Base-by-base conservation (phyloP, 371 early-diverging fungal genomes). In the Lichtheimia ramosa region DNA sequence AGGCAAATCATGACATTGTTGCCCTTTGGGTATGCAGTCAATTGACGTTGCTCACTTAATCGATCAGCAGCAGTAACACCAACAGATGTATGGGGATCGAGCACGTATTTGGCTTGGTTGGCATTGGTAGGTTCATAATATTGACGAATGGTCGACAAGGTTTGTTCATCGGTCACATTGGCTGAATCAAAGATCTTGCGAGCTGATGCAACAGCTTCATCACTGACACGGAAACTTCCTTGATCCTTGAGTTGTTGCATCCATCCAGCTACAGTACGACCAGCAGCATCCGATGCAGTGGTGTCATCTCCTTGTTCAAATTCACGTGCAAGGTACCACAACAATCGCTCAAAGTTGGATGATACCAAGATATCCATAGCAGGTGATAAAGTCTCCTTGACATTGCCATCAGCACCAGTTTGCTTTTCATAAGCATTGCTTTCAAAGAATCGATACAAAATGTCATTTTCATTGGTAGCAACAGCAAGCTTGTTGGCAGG, bases 331-430 rank as follows among this genome's bases (percentile, higher is more conserved):
- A 95, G 79, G 65, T 95, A 93, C 93, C 94, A 96, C 59, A 95
- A 74, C 59, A 95, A 75, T 63, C 98, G 92, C 79, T 98, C 98
- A 87, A 98, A 98, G 81, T 98, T 98, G 66, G 92, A 92, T 50
- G 91, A 90, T 28, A 97, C 90, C 40, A 93, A 82, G 62, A 98
- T 98, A 67, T 98, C 98, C 98, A 97, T 95, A 46, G 98, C 97
- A 21, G 98, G 98, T n/a, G 91, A 89, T 18, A 90, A 83, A 0
- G 96, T 97, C 56, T 86, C 88, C 57, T 85, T 71, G 16, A 94
- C 96, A 52, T 73, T 75, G 56, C 81, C 84, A 48, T 83, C 87
- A 13, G 66, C 73, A 23, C 75, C 77, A 7, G 79, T 75, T 42
- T 73, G 75, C 80, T 88, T 90, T 64, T 84, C 87, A 69, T 97